These are phyloP conservation scores for Tricholoma sp. DNA, from an alignment of 768 basidiomycete genomes.

Conservation along the genomic window DNA sequence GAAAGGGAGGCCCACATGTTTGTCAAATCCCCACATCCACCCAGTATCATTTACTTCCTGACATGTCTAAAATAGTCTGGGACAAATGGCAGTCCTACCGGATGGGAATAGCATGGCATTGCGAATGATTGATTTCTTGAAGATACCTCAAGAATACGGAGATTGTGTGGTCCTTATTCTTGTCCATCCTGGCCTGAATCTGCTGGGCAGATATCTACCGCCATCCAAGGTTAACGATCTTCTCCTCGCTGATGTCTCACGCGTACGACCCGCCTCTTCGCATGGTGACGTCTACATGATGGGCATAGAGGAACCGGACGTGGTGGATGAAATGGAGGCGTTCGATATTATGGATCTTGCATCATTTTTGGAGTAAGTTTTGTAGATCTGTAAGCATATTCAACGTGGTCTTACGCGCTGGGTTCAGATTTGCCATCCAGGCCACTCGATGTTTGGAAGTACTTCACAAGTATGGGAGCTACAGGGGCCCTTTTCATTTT, in stretches of 20 bases:
- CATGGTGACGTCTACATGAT: constrained; percentile 50
- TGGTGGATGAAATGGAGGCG: constrained; percentile 49
- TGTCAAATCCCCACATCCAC: constrained; percentile 18
- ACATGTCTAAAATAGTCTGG: constrained; percentile 33
- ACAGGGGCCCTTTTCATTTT: neutral
- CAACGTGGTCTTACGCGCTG: constrained; percentile 3
- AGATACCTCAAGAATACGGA: constrained; percentile 58
- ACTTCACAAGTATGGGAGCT: constrained; percentile 46
- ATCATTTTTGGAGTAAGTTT: constrained; percentile 62
- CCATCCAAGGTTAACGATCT: constrained; percentile 61
- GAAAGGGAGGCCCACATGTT: constrained; percentile 73
- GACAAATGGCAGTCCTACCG: constrained; percentile 41
- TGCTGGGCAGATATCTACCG: constrained; percentile 67
- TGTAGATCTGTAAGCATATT: neutral
- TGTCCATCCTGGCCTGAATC: constrained; percentile 64
- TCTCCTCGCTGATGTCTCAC: constrained; percentile 50
- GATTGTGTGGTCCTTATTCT: constrained; percentile 69
- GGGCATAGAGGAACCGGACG: constrained; percentile 39
- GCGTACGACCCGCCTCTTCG: constrained; percentile 33
- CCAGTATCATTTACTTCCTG: neutral
- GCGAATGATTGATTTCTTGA: constrained; percentile 59
- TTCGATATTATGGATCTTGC: constrained; percentile 75
- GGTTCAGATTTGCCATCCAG: constrained; percentile 62
- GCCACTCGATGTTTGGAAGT: constrained; percentile 67
- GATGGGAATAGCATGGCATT: constrained; percentile 50